Percentiles rank a stretch among this genome's conserved stretches.
Evolutionary conservation across 768 basidiomycete genomes (phyloP).

Genomic region (Hebeloma cylindrosporum): DNA sequence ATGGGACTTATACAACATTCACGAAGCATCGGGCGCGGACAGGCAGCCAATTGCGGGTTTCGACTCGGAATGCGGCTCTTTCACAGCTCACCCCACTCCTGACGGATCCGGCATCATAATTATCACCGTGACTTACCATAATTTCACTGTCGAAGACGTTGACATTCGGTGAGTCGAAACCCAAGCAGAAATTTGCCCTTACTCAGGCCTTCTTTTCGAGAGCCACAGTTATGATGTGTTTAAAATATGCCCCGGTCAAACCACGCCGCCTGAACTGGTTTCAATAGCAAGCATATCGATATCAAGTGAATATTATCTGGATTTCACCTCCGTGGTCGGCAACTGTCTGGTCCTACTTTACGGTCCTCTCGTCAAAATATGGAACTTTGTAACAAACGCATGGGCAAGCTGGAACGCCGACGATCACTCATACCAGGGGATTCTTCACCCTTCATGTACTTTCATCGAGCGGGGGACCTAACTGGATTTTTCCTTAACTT

Average conservation of each 20-base stretch:
- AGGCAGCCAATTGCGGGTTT: not conserved
- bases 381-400: conserved; percentile 12
- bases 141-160: not conserved
- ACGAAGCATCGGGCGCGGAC: not conserved
- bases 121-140: not conserved
- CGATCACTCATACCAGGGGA: conserved; percentile 6
- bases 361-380: conserved; percentile 11
- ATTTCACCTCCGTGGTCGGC: conserved; percentile 12
- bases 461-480: not conserved
- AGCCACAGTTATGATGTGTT: conserved; percentile 1
- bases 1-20: conserved; percentile 13
- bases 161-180: not conserved
- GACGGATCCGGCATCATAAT: conserved; percentile 6
- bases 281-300: conserved; percentile 5
- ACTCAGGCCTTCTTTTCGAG: not conserved
- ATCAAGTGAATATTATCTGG: not conserved
- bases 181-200: not conserved
- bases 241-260: conserved; percentile 10
- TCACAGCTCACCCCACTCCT: conserved; percentile 3
- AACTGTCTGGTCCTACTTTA: conserved; percentile 12
- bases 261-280: conserved; percentile 2
- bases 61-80: not conserved
- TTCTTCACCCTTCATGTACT: not conserved
- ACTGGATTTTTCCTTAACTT: not conserved
- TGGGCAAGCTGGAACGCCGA: conserved; percentile 13